Evolutionary conservation across 805 yeast species (phyloP).

Genomic region (Pichia sporocuriosa): DNA sequence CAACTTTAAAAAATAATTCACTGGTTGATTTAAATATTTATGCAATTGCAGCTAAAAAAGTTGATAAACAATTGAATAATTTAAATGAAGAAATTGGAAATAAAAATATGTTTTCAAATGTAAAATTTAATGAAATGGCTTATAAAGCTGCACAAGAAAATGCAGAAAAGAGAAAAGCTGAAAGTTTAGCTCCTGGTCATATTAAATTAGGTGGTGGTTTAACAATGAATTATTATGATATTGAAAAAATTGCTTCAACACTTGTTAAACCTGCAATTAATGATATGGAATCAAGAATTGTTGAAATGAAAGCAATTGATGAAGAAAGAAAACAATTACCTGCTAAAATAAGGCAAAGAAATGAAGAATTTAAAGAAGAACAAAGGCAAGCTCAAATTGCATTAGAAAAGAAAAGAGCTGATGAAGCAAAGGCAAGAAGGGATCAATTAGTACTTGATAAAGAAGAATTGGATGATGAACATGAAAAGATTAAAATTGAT

Average conservation of each 20-base stretch:
- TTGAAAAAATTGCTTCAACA: conserved; percentile 70
- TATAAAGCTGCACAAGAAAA: conserved; percentile 68
- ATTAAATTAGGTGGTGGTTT: conserved; percentile 86
- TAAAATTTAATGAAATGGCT: conserved; percentile 57
- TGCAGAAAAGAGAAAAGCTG: conserved; percentile 45
- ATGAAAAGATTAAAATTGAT: conserved; percentile 26
- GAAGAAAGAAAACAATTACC: conserved; percentile 34
- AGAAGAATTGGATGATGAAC: conserved; percentile 40
- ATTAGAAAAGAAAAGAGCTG: conserved; percentile 29
- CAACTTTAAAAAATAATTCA: conserved; percentile 31
- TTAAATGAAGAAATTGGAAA: conserved; percentile 24
- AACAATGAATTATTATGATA: conserved; percentile 64
- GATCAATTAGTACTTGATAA: conserved; percentile 43
- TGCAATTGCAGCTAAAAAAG: conserved; percentile 46
- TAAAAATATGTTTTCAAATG: conserved; percentile 23
- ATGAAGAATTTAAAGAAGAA: conserved; percentile 32
- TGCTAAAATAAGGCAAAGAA: conserved; percentile 35
- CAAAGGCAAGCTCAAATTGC: conserved; percentile 34
- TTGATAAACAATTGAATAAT: conserved; percentile 29
- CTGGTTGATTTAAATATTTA: conserved; percentile 38
- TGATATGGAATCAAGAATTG: conserved; percentile 59
- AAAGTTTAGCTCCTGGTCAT: conserved; percentile 40
- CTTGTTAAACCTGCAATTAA: conserved; percentile 78
- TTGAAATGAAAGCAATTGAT: conserved; percentile 62
- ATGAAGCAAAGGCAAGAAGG: conserved; percentile 34